phyloP scores from a whole-genome alignment of 306 rosid species.

The Gillenia trifoliata region DNA sequence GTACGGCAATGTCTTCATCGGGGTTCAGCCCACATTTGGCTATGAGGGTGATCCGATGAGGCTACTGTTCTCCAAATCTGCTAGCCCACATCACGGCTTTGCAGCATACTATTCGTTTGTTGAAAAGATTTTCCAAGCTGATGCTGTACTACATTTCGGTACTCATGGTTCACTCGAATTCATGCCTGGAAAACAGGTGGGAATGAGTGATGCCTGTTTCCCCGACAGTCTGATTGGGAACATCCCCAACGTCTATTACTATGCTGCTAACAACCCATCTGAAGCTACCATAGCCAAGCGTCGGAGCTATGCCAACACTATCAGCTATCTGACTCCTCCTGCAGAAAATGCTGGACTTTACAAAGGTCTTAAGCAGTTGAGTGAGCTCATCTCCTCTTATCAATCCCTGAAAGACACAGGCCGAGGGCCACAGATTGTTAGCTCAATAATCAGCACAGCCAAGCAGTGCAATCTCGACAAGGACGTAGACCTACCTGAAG shows the following conservation, averaged over 20 bases:
- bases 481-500: conserved; percentile 87
- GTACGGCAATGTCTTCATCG: conserved; percentile 86
- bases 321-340: conserved; percentile 96
- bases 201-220: conserved; percentile 96
- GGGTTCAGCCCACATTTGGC: conserved; percentile 97
- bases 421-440: conserved; percentile 92
- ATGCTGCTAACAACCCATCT: conserved; percentile 95
- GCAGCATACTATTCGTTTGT: conserved; percentile 93
- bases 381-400: conserved; percentile 92
- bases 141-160: conserved; percentile 94
- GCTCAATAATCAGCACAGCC: conserved; percentile 97
- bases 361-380: conserved; percentile 96
- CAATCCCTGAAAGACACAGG: conserved; percentile 96
- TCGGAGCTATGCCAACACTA: conserved; percentile 93
- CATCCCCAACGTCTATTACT: conserved; percentile 88
- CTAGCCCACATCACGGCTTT: conserved; percentile 98
- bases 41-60: conserved; percentile 99
- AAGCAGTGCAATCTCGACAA: conserved; percentile 95
- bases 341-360: conserved; percentile 99
- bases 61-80: conserved; percentile 95
- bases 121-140: conserved; percentile 90
- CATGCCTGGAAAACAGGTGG: conserved; percentile 99
- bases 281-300: conserved; percentile 99
- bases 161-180: conserved; percentile 98
- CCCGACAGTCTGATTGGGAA: conserved; percentile 95